Conservation (phyloP, 2,329 filamentous ascomycete genomes). For the Chaetomiaceae sp. region DNA sequence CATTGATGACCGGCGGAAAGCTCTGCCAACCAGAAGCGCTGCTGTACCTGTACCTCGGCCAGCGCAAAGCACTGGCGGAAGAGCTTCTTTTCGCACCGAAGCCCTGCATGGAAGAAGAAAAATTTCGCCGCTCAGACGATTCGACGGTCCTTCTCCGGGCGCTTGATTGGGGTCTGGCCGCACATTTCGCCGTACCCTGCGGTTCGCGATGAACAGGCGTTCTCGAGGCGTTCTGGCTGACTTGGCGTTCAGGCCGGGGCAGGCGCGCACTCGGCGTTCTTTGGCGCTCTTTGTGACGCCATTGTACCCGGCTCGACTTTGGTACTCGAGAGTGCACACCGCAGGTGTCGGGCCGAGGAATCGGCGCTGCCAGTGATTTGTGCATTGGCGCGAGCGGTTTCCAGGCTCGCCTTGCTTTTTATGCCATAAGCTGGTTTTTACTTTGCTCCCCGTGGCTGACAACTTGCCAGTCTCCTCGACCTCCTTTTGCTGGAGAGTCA, state of each 20-base stretch:
- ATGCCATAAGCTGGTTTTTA: not conserved
- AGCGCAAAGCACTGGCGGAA: not conserved
- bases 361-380: constrained; percentile 9
- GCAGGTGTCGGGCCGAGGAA: too few species aligned
- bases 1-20: constrained; percentile 21
- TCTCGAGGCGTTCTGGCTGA: not conserved
- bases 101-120: not conserved
- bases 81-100: constrained; percentile 8
- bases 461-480: not conserved
- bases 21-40: not conserved
- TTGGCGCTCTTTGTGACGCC: too few species aligned
- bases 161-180: constrained; percentile 17
- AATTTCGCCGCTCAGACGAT: constrained; percentile 16
- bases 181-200: not conserved
- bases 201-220: not conserved
- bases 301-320: too few species aligned
- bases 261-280: too few species aligned
- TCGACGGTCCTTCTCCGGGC: not conserved
- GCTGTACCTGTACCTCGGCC: constrained; percentile 7
- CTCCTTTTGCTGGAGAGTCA: too few species aligned
- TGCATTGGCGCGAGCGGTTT: not conserved
- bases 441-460: not conserved
- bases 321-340: too few species aligned
- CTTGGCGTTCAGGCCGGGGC: too few species aligned
- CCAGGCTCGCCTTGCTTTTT: not conserved